A percentile compares a stretch with the other conserved stretches of the same genome.
These are phyloP conservation scores for Waltergamsia citrina DNA, from an alignment of 2,329 filamentous ascomycete species.

Conservation along the genomic window DNA sequence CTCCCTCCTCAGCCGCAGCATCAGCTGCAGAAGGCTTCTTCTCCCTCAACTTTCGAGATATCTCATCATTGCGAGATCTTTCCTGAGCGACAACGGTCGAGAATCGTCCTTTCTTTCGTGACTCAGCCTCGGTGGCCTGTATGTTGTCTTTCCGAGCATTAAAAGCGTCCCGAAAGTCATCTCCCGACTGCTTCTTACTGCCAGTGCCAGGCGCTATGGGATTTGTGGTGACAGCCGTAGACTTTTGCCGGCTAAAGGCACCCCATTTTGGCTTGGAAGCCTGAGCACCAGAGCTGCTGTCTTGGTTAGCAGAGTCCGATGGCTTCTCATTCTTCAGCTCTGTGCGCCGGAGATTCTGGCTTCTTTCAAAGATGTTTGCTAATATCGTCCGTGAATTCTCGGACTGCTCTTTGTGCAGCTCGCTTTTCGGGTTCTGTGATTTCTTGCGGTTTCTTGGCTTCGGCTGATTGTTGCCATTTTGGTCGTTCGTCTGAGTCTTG, in stretches of 20 bases:
- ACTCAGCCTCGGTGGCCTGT: too few relatives aligned
- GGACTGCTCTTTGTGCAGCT: slow-evolving; percentile 1
- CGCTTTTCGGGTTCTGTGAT: neutral
- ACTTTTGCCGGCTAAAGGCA: slow-evolving; percentile 11
- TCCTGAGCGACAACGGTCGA: too few relatives aligned
- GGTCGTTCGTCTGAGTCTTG: slow-evolving; percentile 4
- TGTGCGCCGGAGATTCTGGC: neutral
- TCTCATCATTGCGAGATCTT: too few relatives aligned
- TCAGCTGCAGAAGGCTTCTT: neutral
- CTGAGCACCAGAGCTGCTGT: slow-evolving; percentile 1
- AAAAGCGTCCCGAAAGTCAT: too few relatives aligned
- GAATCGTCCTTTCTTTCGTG: too few relatives aligned
- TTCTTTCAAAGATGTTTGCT: slow-evolving; percentile 1
- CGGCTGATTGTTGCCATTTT: slow-evolving; percentile 2
- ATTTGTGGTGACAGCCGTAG: slow-evolving; percentile 2
- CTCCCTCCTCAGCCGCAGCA: slow-evolving; percentile 2
- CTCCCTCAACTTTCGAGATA: slow-evolving; percentile 1
- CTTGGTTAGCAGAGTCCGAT: slow-evolving; percentile 4
- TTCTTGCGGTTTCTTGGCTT: neutral
- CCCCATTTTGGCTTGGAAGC: slow-evolving; percentile 10
- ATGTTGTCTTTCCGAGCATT: neutral
- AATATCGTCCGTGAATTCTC: neutral
- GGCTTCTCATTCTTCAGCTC: neutral
- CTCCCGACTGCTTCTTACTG: neutral
- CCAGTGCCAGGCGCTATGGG: neutral